Evolutionary conservation across 2,329 filamentous ascomycete genomes (phyloP).

Genomic region (Aspergillus fumigatus): DNA sequence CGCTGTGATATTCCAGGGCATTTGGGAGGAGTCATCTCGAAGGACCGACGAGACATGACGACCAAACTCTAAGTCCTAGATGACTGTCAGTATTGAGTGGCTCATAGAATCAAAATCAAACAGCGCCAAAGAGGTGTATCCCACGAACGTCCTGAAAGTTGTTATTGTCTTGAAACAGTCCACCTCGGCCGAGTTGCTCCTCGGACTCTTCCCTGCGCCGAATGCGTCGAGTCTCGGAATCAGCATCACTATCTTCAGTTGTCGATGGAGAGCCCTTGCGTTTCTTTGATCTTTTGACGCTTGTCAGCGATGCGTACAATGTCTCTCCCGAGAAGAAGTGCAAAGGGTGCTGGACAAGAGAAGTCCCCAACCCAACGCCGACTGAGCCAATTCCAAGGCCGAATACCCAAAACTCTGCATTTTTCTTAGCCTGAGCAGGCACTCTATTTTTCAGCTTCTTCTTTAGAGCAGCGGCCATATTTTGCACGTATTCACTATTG

Average conservation of each 20-base stretch:
- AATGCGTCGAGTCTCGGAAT: conserved; percentile 31
- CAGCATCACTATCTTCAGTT: conserved; percentile 19
- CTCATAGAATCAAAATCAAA: too few relatives aligned
- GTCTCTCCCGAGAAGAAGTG: conserved; percentile 54
- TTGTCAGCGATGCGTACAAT: conserved; percentile 48
- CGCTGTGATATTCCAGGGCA: conserved; percentile 64
- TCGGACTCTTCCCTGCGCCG: conserved; percentile 36
- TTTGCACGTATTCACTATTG: conserved; percentile 55
- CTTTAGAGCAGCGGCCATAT: conserved; percentile 51
- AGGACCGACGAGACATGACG: conserved; percentile 64
- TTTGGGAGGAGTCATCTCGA: conserved; percentile 61
- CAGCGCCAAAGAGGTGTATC: background rate
- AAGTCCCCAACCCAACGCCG: conserved; percentile 43
- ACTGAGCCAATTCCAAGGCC: conserved; percentile 54
- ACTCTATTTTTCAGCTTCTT: conserved; percentile 43
- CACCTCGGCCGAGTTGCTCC: conserved; percentile 27
- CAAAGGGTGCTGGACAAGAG: conserved; percentile 48
- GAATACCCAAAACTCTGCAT: conserved; percentile 59
- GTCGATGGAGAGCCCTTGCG: conserved; percentile 27
- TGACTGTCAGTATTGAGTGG: background rate
- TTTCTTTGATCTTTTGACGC: conserved; percentile 16
- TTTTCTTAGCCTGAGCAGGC: conserved; percentile 53
- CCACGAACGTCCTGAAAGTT: conserved; percentile 34
- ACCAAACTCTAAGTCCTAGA: conserved; percentile 60
- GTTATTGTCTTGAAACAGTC: conserved; percentile 26